Percentiles rank a stretch among this genome's conserved stretches.
These are phyloP conservation scores for Chaetoscypha palmicola DNA, from an alignment of 2,329 filamentous ascomycete genomes.

Conservation along the genomic window DNA sequence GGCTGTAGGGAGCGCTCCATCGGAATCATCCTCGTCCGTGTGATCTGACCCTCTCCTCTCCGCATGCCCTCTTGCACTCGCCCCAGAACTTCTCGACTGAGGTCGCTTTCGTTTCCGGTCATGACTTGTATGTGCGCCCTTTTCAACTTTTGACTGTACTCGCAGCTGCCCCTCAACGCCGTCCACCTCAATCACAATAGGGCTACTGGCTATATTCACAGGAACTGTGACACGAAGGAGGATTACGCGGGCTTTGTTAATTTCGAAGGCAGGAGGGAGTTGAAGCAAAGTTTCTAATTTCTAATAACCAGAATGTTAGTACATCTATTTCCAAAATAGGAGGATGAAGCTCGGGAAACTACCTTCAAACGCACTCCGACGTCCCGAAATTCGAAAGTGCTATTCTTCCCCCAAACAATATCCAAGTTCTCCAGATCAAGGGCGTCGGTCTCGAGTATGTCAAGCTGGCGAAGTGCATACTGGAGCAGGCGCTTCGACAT, in stretches of 20 bases:
- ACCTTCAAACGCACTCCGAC: conserved; percentile 76
- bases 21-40: conserved; percentile 19
- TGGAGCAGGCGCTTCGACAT: conserved; percentile 86
- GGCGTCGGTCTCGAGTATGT: conserved; percentile 80
- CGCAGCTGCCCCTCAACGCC: conserved; percentile 67
- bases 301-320: conserved; percentile 39
- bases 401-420: conserved; percentile 73
- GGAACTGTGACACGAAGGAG: conserved; percentile 76
- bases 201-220: conserved; percentile 78
- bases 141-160: conserved; percentile 35
- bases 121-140: conserved; percentile 29
- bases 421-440: conserved; percentile 82
- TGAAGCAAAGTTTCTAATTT: conserved; percentile 71
- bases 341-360: background rate
- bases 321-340: conserved; percentile 3
- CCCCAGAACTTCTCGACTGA: conserved; percentile 15
- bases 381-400: conserved; percentile 78
- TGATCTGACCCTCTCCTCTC: conserved; percentile 8
- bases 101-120: conserved; percentile 28
- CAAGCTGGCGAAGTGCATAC: conserved; percentile 75
- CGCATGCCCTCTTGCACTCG: conserved; percentile 2
- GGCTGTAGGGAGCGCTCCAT: conserved; percentile 54
- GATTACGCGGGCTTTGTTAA: conserved; percentile 68
- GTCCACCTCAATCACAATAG: conserved; percentile 74
- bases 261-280: conserved; percentile 63